Evolutionary conservation across 2,329 filamentous ascomycete species (phyloP), one percentile per base, ranked within the genome.

Genomic region (Hypoxylon sp.): DNA sequence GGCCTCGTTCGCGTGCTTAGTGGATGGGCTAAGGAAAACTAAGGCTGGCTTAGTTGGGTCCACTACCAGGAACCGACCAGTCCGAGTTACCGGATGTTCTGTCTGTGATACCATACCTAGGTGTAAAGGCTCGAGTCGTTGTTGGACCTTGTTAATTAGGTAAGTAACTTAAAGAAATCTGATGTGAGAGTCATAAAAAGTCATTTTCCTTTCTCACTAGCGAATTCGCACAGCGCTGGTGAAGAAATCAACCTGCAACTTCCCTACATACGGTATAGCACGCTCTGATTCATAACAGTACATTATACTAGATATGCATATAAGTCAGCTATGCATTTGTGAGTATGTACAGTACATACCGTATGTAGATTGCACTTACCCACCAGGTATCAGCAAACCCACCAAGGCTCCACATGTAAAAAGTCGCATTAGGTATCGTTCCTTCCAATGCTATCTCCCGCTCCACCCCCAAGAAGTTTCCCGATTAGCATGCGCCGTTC

Each of bases 381-480:
- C 19, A 44, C 42, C 29, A 47, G 13, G 58, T 59, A 67, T 57
- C 48, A 24, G 48, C 50, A 55, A 47, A 37, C 26, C 47, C 44
- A 50, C 29, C 17, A 26, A 17, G 17, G n/a, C 26, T 26, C 65
- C 56, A 68, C 55, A 22, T 26, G 39, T 26, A 31, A 33, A 60
- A 59, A 53, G 62, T 53, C 55, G 44, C 57, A 57, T 57, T 17
- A 44, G 50, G 29, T 60, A 61, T 39, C 31, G 48, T 57, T 60
- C 51, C 35, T 47, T 57, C 55, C 56, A 52, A 65, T 68, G 62
- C 52, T 70, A 68, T 48, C 46, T 50, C 29, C 39, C 48, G 58
- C 68, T 70, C 68, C 58, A 62, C 59, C 55, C 56, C 57, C 64
- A 57, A 60, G 37, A 35, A 53, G 29, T 54, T 65, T 63, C 57